Evolutionary conservation across 306 rosid species (phyloP), one percentile per base, ranked within the genome.

Genomic region (Oemleria cerasiformis): DNA sequence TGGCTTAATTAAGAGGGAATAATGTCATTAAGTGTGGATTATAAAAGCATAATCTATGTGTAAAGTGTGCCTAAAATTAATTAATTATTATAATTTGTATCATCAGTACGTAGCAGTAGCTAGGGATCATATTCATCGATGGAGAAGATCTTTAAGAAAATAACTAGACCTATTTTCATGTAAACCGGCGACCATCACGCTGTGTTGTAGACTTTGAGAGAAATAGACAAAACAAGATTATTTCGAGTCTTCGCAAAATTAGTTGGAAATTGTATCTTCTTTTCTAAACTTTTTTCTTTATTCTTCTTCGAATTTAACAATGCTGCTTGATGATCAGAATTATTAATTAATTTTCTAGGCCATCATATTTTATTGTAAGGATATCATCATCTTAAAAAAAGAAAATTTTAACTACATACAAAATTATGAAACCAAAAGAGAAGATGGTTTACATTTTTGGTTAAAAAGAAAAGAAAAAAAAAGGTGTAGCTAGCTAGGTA

Each of bases 141-240:
- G 30, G 21, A 10, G 14, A 55, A 58, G 70, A 49, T 44, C 36
- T 30, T 1, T 30, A 38, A 67, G 39, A 51, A 72, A 73, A 79
- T 76, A 63, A 75, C 50, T 23, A 39, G 73, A 77, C 83, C 78
- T 80, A 64, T 82, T 73, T 78, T 84, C 79, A 75, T 74, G 81
- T 75, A 84, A 86, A 79, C 78, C 79, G 75, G 83, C 92, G 87
- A 70, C 62, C 70, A 89, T 92, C 90, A 78, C 92, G 92, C 10
- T 30, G 86, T 68, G 78, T 79, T 76, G 80, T 72, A 68, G 78
- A 72, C 85, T 82, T 86, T 49, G 39, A 66, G 67, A 55, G 17
- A 41, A 64, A 63, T 63, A 57, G 45, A 68, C 63, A 36, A 72
- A 67, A 78, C 19, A 73, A 53, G 40, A 15, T 21, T 34, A 48